Conservation (phyloP, 805 yeast species). For the Komagataella kurtzmanii region DNA sequence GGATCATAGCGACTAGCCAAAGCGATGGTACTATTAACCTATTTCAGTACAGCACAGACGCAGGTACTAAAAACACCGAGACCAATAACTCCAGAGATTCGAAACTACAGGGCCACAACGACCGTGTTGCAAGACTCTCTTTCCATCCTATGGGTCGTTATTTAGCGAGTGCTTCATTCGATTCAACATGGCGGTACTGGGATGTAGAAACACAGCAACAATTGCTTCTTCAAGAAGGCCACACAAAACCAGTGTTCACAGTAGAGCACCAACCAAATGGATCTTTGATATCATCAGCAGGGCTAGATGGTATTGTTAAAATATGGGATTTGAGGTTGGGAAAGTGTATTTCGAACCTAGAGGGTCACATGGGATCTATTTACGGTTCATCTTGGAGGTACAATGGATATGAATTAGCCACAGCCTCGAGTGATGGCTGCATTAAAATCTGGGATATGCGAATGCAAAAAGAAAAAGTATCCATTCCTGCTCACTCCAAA, state of each 20-base stretch:
- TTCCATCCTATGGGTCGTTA: slow-evolving; percentile 52
- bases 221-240: slow-evolving; percentile 74
- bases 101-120: slow-evolving; percentile 27
- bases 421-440: slow-evolving; percentile 75
- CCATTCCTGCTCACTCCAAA: slow-evolving; percentile 63
- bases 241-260: slow-evolving; percentile 55
- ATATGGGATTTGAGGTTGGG: slow-evolving; percentile 88
- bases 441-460: slow-evolving; percentile 84
- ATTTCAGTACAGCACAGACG: neutral
- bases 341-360: slow-evolving; percentile 37
- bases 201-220: slow-evolving; percentile 39
- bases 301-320: slow-evolving; percentile 58
- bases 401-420: slow-evolving; percentile 64
- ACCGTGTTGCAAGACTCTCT: slow-evolving; percentile 44
- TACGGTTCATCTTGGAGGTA: slow-evolving; percentile 62
- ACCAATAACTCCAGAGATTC: slow-evolving; percentile 7
- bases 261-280: slow-evolving; percentile 68
- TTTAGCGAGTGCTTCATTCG: slow-evolving; percentile 65
- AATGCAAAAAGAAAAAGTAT: slow-evolving; percentile 19
- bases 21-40: slow-evolving; percentile 25
- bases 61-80: neutral
- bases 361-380: slow-evolving; percentile 63
- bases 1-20: slow-evolving; percentile 26
- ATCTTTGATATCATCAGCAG: slow-evolving; percentile 60
- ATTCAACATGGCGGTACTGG: slow-evolving; percentile 84